Evolutionary conservation across 257 asterid species (phyloP), one percentile per base, ranked within the genome.

Genomic region (Capsicum pubescens): DNA sequence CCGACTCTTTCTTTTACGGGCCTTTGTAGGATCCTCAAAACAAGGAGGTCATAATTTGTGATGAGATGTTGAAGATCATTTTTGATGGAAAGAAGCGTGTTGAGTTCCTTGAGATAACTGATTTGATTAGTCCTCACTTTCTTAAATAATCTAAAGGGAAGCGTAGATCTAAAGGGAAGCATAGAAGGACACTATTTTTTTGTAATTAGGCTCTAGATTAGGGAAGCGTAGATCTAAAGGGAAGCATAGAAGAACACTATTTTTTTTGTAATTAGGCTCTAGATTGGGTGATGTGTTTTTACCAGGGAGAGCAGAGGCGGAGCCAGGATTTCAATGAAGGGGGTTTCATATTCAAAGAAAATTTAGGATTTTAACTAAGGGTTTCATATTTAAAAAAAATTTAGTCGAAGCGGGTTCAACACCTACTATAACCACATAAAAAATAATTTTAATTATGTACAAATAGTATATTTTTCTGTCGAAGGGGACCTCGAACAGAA

Each of bases 61-160:
- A 96, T 80, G 99, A 93, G 90, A 90, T 93, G 89, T 95, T 96
- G 93, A 94, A 94, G 93, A 87, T 59, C 8, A 91, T 94, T 16
- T 91, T 97, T 48, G 93, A 64, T 12, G 97, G 94, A 68, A 92
- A 79, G 89, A 97, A 92, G 9, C 92, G 92, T 10, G 95, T 94
- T 4, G 98, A 97, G 90, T 96, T 96, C 88, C 98, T 94, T 69
- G 98, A 95, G 90, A 93, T 94, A 57, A 97, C 98, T 7, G 97
- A 98, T 66, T 89, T 95, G 93, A 90, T 95, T 32, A 94, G 16
- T 85, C 98, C 99, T 2, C 98, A 95, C 92, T 92, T 97, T 84
- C 90, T 91, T n/a, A 89, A 93, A 83, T 89, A 86, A 87, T 48
- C 21, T 39, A 35, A 66, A 79, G 48, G 36, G 9, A 1, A 72